Base-by-base conservation (phyloP, 2,329 filamentous ascomycete species). In the Trichoderma sp. region DNA sequence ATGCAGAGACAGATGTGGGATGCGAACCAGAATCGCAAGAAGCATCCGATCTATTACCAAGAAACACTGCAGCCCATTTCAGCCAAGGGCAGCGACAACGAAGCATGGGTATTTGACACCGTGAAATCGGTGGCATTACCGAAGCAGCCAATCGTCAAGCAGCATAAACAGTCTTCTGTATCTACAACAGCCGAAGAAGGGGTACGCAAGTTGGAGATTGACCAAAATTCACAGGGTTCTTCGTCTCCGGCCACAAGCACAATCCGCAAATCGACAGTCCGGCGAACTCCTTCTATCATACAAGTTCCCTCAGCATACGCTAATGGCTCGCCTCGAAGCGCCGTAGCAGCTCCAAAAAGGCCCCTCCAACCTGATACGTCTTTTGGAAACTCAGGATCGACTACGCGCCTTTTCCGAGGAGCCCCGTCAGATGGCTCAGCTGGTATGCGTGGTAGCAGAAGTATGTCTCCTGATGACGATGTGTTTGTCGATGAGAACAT, bases 101-200 rank as follows among this genome's bases (percentile, higher is more conserved):
- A 97, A 72, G 94, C 92, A 72, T 98, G 95, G 95, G 91, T 97
- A 2, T 98, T 98, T 77, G 95, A 97, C 76, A 98, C 95, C 0
- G 89, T 98, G 76, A 96, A 92, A 79, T 93, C 92, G 0, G 83
- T 90, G 37, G 85, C 75, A 1, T 79, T 77, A 4, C 84, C 88
- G 4, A 87, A 87, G 74, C 88, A 86, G 49, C 80, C 83, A 40
- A 53, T 55, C 3, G 19, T 68, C 16, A 86, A 83, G 75, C 75
- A 83, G 59, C 83, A 87, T 65, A 87, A 88, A 70, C 89, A 87
- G 0, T 85, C 86, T 6, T 67, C 63, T 19, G 16, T 59, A 4
- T 84, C 88, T 47, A 84, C 86, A 71, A 80, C 83, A 49, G 84
- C 85, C n/a, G 88, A 91, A 72, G 88, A 89, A 69, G 84, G 85